Evolutionary conservation across 306 rosid species (phyloP).

Genomic region (Medicago lupulina): DNA sequence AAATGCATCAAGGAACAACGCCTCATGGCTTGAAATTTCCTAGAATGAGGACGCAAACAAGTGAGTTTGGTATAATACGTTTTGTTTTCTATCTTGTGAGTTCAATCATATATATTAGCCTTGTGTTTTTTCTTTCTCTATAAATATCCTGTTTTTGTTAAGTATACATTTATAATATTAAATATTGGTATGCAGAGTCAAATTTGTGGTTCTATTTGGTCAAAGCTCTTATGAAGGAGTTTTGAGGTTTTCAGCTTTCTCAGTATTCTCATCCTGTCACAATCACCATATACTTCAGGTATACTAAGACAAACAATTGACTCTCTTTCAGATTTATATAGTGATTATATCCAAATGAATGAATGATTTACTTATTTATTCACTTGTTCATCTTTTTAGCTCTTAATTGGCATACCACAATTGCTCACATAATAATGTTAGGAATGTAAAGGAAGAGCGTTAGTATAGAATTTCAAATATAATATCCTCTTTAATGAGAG

Average conservation of each 20-base stretch:
- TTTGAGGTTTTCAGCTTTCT: slow-evolving; percentile 82
- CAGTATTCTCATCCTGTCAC: slow-evolving; percentile 80
- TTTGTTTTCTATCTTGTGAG: slow-evolving; percentile 64
- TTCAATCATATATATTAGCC: slow-evolving; percentile 18
- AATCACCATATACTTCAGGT: slow-evolving; percentile 93
- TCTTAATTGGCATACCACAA: slow-evolving; percentile 89
- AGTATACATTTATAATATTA: slow-evolving; percentile 20
- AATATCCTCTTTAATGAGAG: too few relatives aligned
- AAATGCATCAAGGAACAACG: too few relatives aligned
- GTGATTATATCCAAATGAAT: not conserved
- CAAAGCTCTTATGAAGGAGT: slow-evolving; percentile 76
- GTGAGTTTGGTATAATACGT: too few relatives aligned
- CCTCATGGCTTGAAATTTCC: too few relatives aligned
- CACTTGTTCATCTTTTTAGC: slow-evolving; percentile 51
- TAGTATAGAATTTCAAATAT: too few relatives aligned
- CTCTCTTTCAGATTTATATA: not conserved
- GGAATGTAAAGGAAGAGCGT: slow-evolving; percentile 71
- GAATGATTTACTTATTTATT: slow-evolving; percentile 21
- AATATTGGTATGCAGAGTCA: slow-evolving; percentile 64
- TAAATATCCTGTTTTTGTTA: not conserved
- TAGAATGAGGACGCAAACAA: too few relatives aligned
- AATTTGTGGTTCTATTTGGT: slow-evolving; percentile 94
- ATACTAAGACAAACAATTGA: slow-evolving; percentile 34
- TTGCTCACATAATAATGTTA: slow-evolving; percentile 85
- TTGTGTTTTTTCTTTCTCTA: not conserved